Evolutionary conservation across 192 early-diverging fungal species (phyloP).

Genomic region (Mortierella antarctica): DNA sequence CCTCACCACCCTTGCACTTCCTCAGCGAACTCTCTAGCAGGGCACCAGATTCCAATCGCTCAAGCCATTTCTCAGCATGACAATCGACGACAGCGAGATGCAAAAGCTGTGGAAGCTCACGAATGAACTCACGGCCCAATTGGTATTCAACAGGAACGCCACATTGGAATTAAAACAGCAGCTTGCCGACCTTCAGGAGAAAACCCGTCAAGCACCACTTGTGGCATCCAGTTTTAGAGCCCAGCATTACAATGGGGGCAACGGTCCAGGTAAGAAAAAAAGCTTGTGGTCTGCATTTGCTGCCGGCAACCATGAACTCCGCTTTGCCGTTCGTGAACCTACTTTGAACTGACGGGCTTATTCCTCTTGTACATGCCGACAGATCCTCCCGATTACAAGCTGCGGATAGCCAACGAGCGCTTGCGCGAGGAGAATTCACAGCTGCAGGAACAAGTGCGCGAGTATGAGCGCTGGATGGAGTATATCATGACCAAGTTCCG

Average conservation of each 20-base stretch:
- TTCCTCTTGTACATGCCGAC: no score
- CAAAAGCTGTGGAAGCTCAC: slow-evolving; percentile 59
- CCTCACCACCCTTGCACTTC: background rate
- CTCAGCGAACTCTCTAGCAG: no score
- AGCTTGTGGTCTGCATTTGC: no score
- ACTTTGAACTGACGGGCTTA: no score
- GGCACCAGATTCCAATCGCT: no score
- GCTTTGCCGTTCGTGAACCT: no score
- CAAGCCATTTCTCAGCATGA: slow-evolving; percentile 4
- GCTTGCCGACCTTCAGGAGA: slow-evolving; percentile 50
- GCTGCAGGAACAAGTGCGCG: slow-evolving; percentile 38
- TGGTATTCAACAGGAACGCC: slow-evolving; percentile 54
- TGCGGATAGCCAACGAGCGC: slow-evolving; percentile 41
- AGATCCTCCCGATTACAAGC: slow-evolving; percentile 19
- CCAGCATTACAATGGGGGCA: background rate
- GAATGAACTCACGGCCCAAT: slow-evolving; percentile 57
- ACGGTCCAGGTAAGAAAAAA: no score
- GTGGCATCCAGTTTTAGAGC: background rate
- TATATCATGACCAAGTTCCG: slow-evolving; percentile 50
- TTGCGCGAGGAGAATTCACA: slow-evolving; percentile 37
- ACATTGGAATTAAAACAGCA: slow-evolving; percentile 44
- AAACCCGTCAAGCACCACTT: background rate
- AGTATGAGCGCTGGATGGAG: slow-evolving; percentile 46
- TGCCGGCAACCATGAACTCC: background rate
- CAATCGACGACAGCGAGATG: slow-evolving; percentile 56